Base-by-base conservation (phyloP, 139 green algal genomes). In the Closterium sp. region DNA sequence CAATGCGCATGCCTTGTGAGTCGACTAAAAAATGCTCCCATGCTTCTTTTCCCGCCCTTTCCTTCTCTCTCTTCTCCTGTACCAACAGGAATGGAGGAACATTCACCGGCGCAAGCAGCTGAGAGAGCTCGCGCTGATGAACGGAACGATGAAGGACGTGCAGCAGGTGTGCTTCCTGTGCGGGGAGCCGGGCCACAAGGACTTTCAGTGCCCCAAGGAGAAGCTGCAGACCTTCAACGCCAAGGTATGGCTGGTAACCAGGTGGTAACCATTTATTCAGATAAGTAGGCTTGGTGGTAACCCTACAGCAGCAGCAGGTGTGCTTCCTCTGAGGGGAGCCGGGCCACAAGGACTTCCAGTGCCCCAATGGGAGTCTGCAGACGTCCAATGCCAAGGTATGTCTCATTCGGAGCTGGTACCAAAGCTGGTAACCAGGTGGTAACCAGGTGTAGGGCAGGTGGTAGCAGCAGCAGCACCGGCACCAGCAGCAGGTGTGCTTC, bases 41-140 rank as follows among this genome's bases (percentile, higher is more conserved):
- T 38, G 32, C 32, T 4, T 38, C 32, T 38, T 38, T 4, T 4
- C 32, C 32, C 32, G 2, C 32, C 32, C 32, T 4, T 4, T 4
- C 32, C 32, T 4, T 30, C 30, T 29, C 32, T 90, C 9, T 90
- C 1, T 50, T 50, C 19, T 38, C 27, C 29, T 88, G 0, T 92
- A 4, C 45, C 0, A 89, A 0, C 92, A 94, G 92, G 97, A 99
- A 84, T 95, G 96, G 31, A 93, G 96, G 84, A 98, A 98, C 88
- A 96, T 98, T 90, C 97, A 99, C 95, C 99, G 99, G 95, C 95
- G 97, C 28, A 91, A 98, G 95, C 94, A 98, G 95, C 95, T 99
- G 90, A 92, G 97, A 2, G 98, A 99, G 95, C 96, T 99, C 32
- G 98, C 98, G 29, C 93, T 96, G 2, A 95, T 99, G 13, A 99